Base-by-base conservation (phyloP, 805 yeast species). In the Kodamaea sagamina region DNA sequence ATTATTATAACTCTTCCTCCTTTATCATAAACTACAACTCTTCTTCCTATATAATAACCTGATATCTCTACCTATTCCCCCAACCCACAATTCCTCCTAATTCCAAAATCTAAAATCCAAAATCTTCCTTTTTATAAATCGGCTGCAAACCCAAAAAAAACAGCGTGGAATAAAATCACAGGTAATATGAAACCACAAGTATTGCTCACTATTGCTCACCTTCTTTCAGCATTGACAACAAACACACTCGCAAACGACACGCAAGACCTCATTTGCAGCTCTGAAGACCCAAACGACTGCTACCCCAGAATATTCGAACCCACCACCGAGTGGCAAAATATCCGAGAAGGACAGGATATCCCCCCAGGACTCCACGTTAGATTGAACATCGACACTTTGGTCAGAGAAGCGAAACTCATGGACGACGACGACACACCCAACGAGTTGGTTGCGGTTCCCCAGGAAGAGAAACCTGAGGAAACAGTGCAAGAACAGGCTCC, bases 341-440 rank as follows among this genome's bases (percentile, higher is more conserved):
- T 90, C 4, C 71, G 65, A 51, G 82, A 77, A 37, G 89, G 82
- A n/a, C 96, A 88, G 55, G 72, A 76, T 6, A 72, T 90, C 3
- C 96, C 97, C 0, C 78, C 77, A 5, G 98, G 97, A 0, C 63
- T 86, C 25, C 90, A 86, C 60, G 79, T 89, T 9, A 72, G 87
- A 50, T 54, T 90, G 51, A 83, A 88, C 58, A 63, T 89, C 44
- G 87, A 83, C n/a, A 81, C 89, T 0, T 82, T 84, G 13, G 61
- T 65, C 19, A 79, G 75, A 53, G 86, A 84, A 60, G 97, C 96
- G 1, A 85, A 80, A 50, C 47, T 84, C 4, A 52, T 79, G 47
- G 75, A 68, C 22, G 56, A 57, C 4, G 66, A 57, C 11, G 49
- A 44, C 4, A 51, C 45, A 8, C 44, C 40, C 7, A 43, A 42